A percentile compares a stretch with the other conserved stretches of the same genome.
Evolutionary conservation across 352 stramenopile species (phyloP).

Genomic region (Thraustochytrium striatum): DNA sequence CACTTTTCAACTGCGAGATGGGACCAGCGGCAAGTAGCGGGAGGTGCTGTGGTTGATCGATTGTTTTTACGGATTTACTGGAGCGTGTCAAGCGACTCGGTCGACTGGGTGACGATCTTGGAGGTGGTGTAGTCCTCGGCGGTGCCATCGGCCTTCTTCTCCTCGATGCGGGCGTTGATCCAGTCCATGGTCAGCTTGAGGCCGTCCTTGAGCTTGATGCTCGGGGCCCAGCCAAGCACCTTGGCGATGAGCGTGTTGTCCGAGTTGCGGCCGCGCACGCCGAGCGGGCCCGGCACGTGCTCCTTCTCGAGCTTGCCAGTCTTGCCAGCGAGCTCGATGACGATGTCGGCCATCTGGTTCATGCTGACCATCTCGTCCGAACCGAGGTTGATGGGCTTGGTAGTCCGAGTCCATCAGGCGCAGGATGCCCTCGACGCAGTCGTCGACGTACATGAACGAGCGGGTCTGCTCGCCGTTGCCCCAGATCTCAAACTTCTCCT

Average conservation of each 20-base stretch:
- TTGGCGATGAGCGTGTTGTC: constrained; percentile 78
- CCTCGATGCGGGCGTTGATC: constrained; percentile 72
- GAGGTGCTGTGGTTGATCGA: background rate
- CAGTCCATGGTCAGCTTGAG: constrained; percentile 75
- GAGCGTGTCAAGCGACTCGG: constrained; percentile 46
- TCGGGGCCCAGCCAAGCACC: constrained; percentile 73
- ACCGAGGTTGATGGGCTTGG: constrained; percentile 74
- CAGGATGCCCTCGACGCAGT: constrained; percentile 79
- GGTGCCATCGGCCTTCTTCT: constrained; percentile 9
- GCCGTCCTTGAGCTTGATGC: constrained; percentile 67
- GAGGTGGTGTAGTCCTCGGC: constrained; percentile 22
- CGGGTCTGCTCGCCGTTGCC: constrained; percentile 78
- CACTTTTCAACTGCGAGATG: too few species aligned
- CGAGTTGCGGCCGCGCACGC: constrained; percentile 74
- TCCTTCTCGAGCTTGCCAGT: constrained; percentile 67
- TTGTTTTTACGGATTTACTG: constrained; percentile 1
- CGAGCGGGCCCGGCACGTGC: constrained; percentile 76
- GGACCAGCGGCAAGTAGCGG: background rate
- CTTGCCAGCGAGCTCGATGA: constrained; percentile 65
- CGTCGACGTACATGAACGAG: constrained; percentile 81
- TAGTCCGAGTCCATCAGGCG: constrained; percentile 76
- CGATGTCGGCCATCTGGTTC: constrained; percentile 72
- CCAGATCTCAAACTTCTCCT: constrained; percentile 73
- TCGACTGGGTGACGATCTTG: constrained; percentile 44
- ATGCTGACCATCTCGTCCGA: constrained; percentile 79